A percentile compares a stretch with the other conserved stretches of the same genome.
phyloP scores from a whole-genome alignment of 139 green algal species.

The Micromonas commoda region DNA sequence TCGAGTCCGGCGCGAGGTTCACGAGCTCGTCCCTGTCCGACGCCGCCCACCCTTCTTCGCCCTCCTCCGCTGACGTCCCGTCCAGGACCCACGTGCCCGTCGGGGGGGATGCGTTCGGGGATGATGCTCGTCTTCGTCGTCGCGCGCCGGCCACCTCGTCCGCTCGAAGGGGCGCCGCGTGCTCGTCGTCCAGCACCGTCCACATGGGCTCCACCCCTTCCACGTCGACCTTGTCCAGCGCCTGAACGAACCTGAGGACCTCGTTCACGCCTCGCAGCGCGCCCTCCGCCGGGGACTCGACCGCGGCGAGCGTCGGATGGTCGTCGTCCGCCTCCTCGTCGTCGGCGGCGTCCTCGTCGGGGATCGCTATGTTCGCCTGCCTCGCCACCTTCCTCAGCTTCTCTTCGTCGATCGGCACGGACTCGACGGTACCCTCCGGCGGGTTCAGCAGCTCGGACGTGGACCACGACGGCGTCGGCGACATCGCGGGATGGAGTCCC shows the following conservation, averaged over 20 bases:
- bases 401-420: not conserved
- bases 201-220: conserved; percentile 17
- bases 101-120: no score
- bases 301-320: no score
- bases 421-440: not conserved
- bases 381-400: not conserved
- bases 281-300: no score
- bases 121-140: no score
- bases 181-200: not conserved
- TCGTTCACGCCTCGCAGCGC: conserved; percentile 1
- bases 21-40: not conserved
- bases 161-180: not conserved
- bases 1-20: not conserved
- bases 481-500: not conserved
- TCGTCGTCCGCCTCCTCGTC: no score
- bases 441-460: not conserved
- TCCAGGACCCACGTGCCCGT: not conserved
- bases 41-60: not conserved
- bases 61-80: not conserved
- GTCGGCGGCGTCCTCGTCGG: not conserved
- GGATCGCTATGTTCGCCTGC: not conserved
- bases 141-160: not conserved
- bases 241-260: not conserved
- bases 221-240: conserved; percentile 12
- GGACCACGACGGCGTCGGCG: conserved; percentile 5